Percentiles rank a stretch among this genome's conserved stretches.
Conservation (phyloP, 805 yeast genomes). For the Saccharomycopsis selenospora region DNA sequence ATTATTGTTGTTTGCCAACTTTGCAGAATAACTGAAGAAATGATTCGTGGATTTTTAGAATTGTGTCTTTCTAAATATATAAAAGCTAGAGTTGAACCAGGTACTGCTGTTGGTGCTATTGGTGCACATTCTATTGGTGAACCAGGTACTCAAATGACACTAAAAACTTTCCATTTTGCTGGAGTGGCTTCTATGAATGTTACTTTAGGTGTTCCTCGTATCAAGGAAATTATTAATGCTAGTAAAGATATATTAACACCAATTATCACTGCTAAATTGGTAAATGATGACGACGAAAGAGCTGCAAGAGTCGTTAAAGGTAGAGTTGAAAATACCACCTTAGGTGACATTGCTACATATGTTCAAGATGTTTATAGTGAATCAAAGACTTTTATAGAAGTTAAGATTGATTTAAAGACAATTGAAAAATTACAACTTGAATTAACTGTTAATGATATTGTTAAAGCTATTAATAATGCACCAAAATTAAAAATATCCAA, state of each 20-base stretch:
- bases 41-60: slow-evolving; percentile 60
- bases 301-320: slow-evolving; percentile 99
- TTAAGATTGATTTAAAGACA: slow-evolving; percentile 74
- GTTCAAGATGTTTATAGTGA: slow-evolving; percentile 92
- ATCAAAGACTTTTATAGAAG: slow-evolving; percentile 66
- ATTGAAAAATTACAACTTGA: slow-evolving; percentile 89
- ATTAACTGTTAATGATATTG: slow-evolving; percentile 77
- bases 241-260: slow-evolving; percentile 94
- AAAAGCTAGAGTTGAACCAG: slow-evolving; percentile 93
- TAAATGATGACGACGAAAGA: slow-evolving; percentile 88
- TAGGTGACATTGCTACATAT: slow-evolving; percentile 79
- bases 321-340: slow-evolving; percentile 83
- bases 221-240: slow-evolving; percentile 96
- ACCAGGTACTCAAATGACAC: slow-evolving; percentile 99
- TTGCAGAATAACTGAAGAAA: slow-evolving; percentile 52
- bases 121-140: slow-evolving; percentile 99
- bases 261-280: slow-evolving; percentile 88
- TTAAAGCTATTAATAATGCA: slow-evolving; percentile 70
- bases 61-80: slow-evolving; percentile 77
- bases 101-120: slow-evolving; percentile 98
- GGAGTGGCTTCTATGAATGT: slow-evolving; percentile 99
- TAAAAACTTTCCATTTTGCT: slow-evolving; percentile 95
- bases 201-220: slow-evolving; percentile 98
- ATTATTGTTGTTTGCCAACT: slow-evolving; percentile 51
- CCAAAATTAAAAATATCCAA: slow-evolving; percentile 87